Evolutionary conservation across 768 basidiomycete species (phyloP).

Genomic region (Mycena floridula): DNA sequence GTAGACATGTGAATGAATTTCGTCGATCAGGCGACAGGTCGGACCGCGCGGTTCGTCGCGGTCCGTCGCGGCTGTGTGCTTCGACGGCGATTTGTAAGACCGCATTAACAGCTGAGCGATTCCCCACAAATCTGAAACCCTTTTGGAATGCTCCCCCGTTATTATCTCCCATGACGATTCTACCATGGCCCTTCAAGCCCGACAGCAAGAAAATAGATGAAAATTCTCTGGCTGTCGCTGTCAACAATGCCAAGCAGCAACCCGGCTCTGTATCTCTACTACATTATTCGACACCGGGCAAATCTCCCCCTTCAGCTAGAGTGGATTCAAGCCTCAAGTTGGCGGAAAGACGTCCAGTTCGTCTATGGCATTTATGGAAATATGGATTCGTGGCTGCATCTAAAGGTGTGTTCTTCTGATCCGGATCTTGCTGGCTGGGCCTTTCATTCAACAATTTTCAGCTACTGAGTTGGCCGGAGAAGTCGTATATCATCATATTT

Average conservation of each 20-base stretch:
- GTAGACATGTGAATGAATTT: not conserved
- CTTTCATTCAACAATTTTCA: constrained; percentile 10
- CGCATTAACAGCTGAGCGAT: too few relatives aligned
- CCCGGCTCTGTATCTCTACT: constrained; percentile 24
- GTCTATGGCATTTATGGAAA: constrained; percentile 68
- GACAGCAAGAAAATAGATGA: not conserved
- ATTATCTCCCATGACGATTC: not conserved
- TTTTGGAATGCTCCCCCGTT: not conserved
- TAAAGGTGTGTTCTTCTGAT: constrained; percentile 43
- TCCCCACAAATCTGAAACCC: not conserved
- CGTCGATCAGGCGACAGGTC: not conserved
- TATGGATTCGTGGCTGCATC: constrained; percentile 58
- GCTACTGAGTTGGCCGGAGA: constrained; percentile 53
- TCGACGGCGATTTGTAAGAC: too few relatives aligned
- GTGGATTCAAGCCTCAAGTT: constrained; percentile 63
- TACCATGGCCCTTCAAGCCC: not conserved
- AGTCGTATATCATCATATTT: constrained; percentile 71
- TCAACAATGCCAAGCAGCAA: too few relatives aligned
- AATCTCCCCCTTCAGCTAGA: constrained; percentile 68
- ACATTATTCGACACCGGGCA: constrained; percentile 63
- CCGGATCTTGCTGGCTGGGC: not conserved
- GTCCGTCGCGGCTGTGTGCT: too few relatives aligned
- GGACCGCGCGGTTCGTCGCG: too few relatives aligned
- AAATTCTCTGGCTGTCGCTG: not conserved
- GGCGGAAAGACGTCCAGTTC: constrained; percentile 46